Conservation (phyloP, 2,329 filamentous ascomycete species). For the Verticillium nubilum region DNA sequence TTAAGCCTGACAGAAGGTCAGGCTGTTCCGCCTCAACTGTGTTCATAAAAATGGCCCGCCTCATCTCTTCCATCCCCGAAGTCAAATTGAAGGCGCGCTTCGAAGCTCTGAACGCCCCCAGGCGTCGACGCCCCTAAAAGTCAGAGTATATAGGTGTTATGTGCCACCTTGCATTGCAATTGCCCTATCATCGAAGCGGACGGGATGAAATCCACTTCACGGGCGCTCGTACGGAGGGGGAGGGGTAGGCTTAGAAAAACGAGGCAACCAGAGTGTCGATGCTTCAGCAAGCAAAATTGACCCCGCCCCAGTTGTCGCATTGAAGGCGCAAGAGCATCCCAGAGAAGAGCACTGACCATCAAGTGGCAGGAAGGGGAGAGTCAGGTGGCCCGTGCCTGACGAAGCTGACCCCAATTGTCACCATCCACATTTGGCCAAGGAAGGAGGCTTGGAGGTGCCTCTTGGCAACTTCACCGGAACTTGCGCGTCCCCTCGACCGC, state of each 20-base stretch:
- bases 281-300: background rate
- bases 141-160: background rate
- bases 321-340: background rate
- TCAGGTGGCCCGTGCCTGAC: background rate
- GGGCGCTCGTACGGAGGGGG: background rate
- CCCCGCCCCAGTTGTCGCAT: background rate
- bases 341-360: background rate
- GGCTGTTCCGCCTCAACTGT: background rate
- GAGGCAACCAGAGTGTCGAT: background rate
- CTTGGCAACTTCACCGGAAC: background rate
- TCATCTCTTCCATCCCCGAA: no score
- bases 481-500: background rate
- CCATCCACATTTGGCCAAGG: background rate
- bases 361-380: background rate
- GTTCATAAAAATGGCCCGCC: no score
- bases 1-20: background rate
- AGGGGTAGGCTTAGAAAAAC: background rate
- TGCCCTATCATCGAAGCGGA: background rate
- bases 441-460: background rate
- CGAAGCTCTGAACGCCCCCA: background rate
- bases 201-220: background rate
- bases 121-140: background rate
- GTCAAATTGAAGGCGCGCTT: no score
- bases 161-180: background rate
- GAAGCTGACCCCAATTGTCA: background rate